Evolutionary conservation across 31 red algal genomes (phyloP).

Genomic region (Asparagopsis taxiformis): DNA sequence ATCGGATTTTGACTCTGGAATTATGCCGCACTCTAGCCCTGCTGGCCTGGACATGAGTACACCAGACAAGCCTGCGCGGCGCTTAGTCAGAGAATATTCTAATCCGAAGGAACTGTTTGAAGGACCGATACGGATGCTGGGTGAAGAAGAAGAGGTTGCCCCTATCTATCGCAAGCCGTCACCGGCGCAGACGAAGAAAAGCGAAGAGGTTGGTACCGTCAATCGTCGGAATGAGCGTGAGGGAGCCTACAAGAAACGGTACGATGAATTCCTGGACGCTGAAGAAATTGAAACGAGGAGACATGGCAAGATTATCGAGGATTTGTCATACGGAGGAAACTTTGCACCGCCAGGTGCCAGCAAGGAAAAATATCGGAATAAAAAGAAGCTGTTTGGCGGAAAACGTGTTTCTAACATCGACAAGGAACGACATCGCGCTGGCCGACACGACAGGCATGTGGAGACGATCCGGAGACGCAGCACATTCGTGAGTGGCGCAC

Average conservation of each 20-base stretch:
- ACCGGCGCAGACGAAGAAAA: neutral
- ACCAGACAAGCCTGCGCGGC: conserved; percentile 9
- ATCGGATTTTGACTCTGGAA: neutral
- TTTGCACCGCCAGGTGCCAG: conserved; percentile 11
- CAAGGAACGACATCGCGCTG: conserved; percentile 6
- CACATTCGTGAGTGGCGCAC: conserved; percentile 40
- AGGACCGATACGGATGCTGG: conserved; percentile 54
- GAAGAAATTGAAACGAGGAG: conserved; percentile 16
- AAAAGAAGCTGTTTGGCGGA: conserved; percentile 22
- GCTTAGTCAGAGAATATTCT: conserved; percentile 38
- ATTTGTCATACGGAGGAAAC: conserved; percentile 2
- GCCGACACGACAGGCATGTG: conserved; percentile 30
- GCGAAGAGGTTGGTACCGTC: neutral
- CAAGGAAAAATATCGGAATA: conserved; percentile 31
- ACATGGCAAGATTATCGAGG: neutral
- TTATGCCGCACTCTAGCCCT: neutral
- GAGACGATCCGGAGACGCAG: conserved; percentile 24
- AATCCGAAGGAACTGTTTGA: conserved; percentile 47
- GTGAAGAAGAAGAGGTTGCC: neutral
- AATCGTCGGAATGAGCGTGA: conserved; percentile 8
- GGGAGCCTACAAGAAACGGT: conserved; percentile 19
- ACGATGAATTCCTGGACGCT: conserved; percentile 30
- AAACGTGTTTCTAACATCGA: conserved; percentile 14
- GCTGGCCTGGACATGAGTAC: neutral
- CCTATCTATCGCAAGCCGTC: neutral